Base-by-base conservation (phyloP, 345 rosid genomes). In the Syzygium oleosum region DNA sequence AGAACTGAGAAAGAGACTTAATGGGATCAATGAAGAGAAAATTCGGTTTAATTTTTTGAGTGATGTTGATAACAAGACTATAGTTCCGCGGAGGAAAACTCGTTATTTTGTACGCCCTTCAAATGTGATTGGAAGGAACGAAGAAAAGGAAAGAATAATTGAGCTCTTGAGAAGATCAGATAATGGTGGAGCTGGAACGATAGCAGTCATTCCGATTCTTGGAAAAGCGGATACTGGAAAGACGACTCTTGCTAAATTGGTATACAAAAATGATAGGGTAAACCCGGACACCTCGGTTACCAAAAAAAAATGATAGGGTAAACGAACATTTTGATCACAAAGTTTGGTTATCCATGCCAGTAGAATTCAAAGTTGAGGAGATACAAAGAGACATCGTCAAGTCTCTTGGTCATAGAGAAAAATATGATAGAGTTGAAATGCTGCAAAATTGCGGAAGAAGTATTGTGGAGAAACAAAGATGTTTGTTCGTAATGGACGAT, bases 201-300 rank as follows among this genome's bases (percentile, higher is more conserved):
- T 89, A 22, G 29, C 56, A 1, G 51, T 91, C 7, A n/a, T 91
- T 87, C 89, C 91, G 0, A 79, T 90, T 9, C 38, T 88, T 25
- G 91, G 91, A 55, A 85, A 87, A 5, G 90, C 89, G 25, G 92
- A 91, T 9, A 49, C 73, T 3, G 90, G 91, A 14, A 91, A 89
- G 87, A 89, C 90, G 2, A 84, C 90, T 10, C 89, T 91, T 8
- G 87, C 87, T 4, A 88, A 89, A 85, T 34, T 86, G 43, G 91
- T 84, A 9, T 89, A 13, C 77, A 21, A 51, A 54, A 88, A 91
- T 65, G 52, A 68, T 38, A 83, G 31, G 17, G 79, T 87, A 25
- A 34, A 19, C 12, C n/a, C n/a, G n/a, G n/a, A n/a, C n/a, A n/a
- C n/a, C n/a, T n/a, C n/a, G n/a, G n/a, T n/a, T n/a, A n/a, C n/a